phyloP scores from a whole-genome alignment of 2,329 filamentous ascomycete genomes.

The Phaeosphaeria sp. region DNA sequence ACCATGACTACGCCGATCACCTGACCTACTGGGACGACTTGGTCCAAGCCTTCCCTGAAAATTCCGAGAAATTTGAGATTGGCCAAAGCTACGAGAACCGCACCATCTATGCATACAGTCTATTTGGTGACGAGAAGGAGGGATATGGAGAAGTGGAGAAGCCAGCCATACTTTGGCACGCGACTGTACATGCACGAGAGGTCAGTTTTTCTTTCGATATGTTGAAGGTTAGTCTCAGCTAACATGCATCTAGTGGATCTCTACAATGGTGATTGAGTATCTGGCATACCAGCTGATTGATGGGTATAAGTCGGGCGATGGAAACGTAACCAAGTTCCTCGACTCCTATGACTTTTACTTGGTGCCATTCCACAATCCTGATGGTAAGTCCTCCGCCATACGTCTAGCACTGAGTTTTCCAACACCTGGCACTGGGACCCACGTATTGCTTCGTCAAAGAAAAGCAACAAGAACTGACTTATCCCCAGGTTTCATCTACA shows the following conservation, averaged over 20 bases:
- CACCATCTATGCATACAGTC: slow-evolving; percentile 36
- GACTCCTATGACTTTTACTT: slow-evolving; percentile 44
- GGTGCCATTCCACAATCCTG: slow-evolving; percentile 42
- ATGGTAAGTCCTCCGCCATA: slow-evolving; percentile 18
- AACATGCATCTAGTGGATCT: slow-evolving; percentile 11
- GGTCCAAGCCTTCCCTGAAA: slow-evolving; percentile 32
- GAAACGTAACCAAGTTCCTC: slow-evolving; percentile 36
- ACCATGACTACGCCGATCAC: slow-evolving; percentile 41
- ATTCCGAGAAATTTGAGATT: slow-evolving; percentile 35
- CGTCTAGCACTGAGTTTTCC: background rate
- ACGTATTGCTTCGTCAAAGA: too few relatives aligned
- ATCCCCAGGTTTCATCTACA: slow-evolving; percentile 36
- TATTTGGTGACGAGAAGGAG: slow-evolving; percentile 32
- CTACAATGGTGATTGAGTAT: slow-evolving; percentile 37
- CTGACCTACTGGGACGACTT: slow-evolving; percentile 39
- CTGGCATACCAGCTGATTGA: slow-evolving; percentile 37
- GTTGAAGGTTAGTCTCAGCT: background rate
- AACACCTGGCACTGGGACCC: too few relatives aligned
- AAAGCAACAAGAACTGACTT: background rate
- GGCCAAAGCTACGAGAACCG: slow-evolving; percentile 41
- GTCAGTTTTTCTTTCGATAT: slow-evolving; percentile 49
- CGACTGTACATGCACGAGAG: slow-evolving; percentile 43
- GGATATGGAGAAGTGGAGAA: slow-evolving; percentile 22
- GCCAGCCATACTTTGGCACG: slow-evolving; percentile 43
- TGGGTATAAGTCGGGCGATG: slow-evolving; percentile 33